Base-by-base conservation (phyloP, 2,329 filamentous ascomycete species). In the Conoideocrella luteorostrata region DNA sequence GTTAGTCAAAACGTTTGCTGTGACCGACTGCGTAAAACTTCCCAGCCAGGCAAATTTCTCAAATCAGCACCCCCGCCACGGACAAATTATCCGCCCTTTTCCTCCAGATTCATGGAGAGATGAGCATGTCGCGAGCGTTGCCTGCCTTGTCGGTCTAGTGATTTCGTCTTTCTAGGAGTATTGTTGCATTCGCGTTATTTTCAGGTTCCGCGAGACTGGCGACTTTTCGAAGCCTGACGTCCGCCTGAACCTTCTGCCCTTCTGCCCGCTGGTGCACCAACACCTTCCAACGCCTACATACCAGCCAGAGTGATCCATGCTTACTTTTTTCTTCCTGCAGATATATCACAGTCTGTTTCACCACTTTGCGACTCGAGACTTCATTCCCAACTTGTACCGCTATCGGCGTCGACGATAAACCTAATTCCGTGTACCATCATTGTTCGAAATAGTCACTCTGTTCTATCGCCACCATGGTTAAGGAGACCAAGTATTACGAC, bases 401-500 rank as follows among this genome's bases (percentile, higher is more conserved):
- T 42, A 39, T 26, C 33, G 41, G 42, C 34, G 41, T 43, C 40
- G 47, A 47, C 33, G 28, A 18, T n/a, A n/a, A n/a, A n/a, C n/a
- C n/a, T n/a, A n/a, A n/a, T n/a, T n/a, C n/a, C n/a, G n/a, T n/a
- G n/a, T n/a, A n/a, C n/a, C n/a, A n/a, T n/a, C n/a, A n/a, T 23
- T 37, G 21, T 23, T 33, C 38, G 12, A 17, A 21, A 34, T 11
- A 38, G n/a, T n/a, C 21, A 17, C n/a, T n/a, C n/a, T n/a, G n/a
- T 39, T 41, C 48, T 39, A 44, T 37, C 45, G 56, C 43, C 65
- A 84, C 59, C 44, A 90, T 89, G 86, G 84, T 82, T 53, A 86
- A 85, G 62, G 86, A 89, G 58, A 86, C 80, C 29, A 87, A 87
- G 65, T 77, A 80, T 62, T 93, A 93, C 71, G 86, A 91, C 49